Base-by-base conservation (phyloP, 2,329 filamentous ascomycete species). In the Cladophialophora carrionii region DNA sequence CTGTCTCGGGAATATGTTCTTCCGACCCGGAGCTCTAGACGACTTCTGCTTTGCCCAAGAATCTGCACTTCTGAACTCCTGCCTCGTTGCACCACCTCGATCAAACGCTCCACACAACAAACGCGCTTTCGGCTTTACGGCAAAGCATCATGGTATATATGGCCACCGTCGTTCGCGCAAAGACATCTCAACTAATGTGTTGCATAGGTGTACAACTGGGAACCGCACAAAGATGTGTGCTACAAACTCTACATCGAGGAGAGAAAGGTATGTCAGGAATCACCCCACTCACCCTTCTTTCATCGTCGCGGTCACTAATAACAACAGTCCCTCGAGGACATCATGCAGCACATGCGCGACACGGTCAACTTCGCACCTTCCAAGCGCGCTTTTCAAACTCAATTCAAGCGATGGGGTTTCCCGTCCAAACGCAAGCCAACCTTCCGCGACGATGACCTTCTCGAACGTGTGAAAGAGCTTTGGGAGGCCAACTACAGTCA, bases 361-460 rank as follows among this genome's bases (percentile, higher is more conserved):
- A 80, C 83, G 64, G 82, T 89, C 79, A 83, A 85, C 67, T 92
- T 92, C 76, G 82, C 85, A 32, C 90, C 90, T 24, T 90, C 90
- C 76, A 91, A 91, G 80, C 87, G 90, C 66, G 88, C 88, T 51
- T 91, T 89, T 67, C 90, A 92, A 76, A 87, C 83, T 3, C 89
- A 92, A 71, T 91, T 92, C 77, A 89, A 87, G 73, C 83, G 86
- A 74, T 95, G 91, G 91, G 84, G 86, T 7, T 94, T 95, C 71
- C 90, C 90, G 14, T 85, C 84, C 64, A 91, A 91, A 75, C 87
- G 90, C 71, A 87, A 88, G 65, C 87, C 87, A 0, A 87, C 88
- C 1, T 86, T 92, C 73, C 90, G 89, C 73, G 89, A 92, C 74
- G 80, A 82, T 14, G 80, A 80, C 26, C 83, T 94, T 7, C 85